phyloP scores from a whole-genome alignment of 2,329 filamentous ascomycete genomes.

The Aspergillus spinulosporus region DNA sequence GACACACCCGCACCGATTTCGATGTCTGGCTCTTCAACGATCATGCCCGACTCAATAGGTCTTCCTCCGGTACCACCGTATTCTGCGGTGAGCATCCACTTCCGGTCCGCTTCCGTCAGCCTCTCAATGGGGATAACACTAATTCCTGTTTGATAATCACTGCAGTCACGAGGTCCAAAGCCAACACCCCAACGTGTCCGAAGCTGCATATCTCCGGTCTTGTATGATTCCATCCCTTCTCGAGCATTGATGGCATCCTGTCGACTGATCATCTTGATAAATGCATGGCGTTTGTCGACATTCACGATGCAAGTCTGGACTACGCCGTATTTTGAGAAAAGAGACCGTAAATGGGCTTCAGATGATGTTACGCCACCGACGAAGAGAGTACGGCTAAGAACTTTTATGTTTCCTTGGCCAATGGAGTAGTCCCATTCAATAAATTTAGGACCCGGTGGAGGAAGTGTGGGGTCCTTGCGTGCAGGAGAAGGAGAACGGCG shows the following conservation, averaged over 20 bases:
- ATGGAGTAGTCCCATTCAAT: conserved; percentile 76
- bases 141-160: conserved; percentile 88
- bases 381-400: conserved; percentile 91
- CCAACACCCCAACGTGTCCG: conserved; percentile 97
- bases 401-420: conserved; percentile 78
- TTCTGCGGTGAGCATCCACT: conserved; percentile 94
- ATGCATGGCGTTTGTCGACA: conserved; percentile 95
- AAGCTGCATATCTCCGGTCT: conserved; percentile 70
- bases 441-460: conserved; percentile 65
- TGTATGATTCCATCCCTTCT: conserved; percentile 79
- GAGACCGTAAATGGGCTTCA: conserved; percentile 75
- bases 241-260: conserved; percentile 81
- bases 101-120: conserved; percentile 91
- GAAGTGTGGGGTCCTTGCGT: conserved; percentile 44
- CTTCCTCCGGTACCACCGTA: conserved; percentile 88
- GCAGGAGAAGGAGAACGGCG: conserved; percentile 61
- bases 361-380: conserved; percentile 90
- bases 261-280: conserved; percentile 96
- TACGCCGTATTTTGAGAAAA: conserved; percentile 78
- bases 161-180: conserved; percentile 94
- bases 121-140: conserved; percentile 91
- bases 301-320: conserved; percentile 99
- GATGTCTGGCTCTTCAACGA: conserved; percentile 96
- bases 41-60: conserved; percentile 76
- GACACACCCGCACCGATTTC: conserved; percentile 97